phyloP scores from a whole-genome alignment of 1,139 yeast genomes.

The Hanseniaspora uvarum region DNA sequence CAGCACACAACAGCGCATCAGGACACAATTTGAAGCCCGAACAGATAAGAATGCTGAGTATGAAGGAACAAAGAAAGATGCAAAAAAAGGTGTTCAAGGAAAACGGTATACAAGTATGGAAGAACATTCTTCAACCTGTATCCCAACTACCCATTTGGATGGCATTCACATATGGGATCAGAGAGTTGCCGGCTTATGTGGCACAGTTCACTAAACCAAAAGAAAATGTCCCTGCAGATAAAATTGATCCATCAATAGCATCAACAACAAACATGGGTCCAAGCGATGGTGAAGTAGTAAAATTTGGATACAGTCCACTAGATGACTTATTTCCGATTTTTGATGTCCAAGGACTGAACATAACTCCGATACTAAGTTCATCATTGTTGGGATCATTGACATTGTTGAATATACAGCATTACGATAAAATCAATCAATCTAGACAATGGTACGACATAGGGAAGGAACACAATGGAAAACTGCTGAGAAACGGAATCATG shows the following conservation, averaged over 20 bases:
- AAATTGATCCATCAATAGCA: not conserved
- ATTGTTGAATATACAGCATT: conserved; percentile 73
- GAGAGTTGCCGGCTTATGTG: conserved; percentile 49
- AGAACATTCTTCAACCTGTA: conserved; percentile 59
- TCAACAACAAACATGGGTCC: not conserved
- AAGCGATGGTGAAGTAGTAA: conserved; percentile 18
- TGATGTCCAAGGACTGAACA: conserved; percentile 29
- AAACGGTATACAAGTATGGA: conserved; percentile 69
- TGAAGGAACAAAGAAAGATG: conserved; percentile 67
- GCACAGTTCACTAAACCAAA: conserved; percentile 21
- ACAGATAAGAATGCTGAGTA: conserved; percentile 60
- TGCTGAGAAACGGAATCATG: conserved; percentile 32
- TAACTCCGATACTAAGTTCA: conserved; percentile 44
- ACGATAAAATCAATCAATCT: conserved; percentile 43
- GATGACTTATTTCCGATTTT: conserved; percentile 26
- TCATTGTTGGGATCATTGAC: conserved; percentile 59
- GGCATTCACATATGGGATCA: conserved; percentile 60
- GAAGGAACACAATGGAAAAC: conserved; percentile 9
- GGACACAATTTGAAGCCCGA: conserved; percentile 56
- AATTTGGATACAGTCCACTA: conserved; percentile 41
- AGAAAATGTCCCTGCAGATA: conserved; percentile 14
- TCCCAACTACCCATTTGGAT: conserved; percentile 88
- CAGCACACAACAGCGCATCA: conserved; percentile 38
- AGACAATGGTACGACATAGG: conserved; percentile 21
- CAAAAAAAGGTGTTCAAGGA: conserved; percentile 59